A percentile compares a stretch with the other conserved stretches of the same genome.
Conservation (phyloP, 768 basidiomycete species). For the Mrakia hoshinonis region DNA sequence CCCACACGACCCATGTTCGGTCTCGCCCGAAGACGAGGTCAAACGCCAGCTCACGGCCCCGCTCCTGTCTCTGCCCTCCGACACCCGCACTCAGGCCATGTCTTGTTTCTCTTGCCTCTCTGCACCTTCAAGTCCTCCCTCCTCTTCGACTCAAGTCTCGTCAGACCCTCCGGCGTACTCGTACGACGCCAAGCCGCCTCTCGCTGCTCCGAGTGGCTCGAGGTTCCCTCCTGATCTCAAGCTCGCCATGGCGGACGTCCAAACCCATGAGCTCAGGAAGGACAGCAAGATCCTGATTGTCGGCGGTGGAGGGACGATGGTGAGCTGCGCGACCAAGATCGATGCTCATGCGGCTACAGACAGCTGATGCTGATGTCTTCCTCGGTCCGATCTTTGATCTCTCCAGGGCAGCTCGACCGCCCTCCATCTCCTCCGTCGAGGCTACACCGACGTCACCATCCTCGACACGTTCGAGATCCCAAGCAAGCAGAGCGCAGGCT, state of each 20-base stretch:
- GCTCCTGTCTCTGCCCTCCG: too few species aligned
- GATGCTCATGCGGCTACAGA: background rate
- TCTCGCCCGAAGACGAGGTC: too few species aligned
- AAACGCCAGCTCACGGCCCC: too few species aligned
- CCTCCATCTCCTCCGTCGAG: constrained; percentile 36
- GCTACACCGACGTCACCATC: constrained; percentile 36
- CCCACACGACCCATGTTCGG: too few species aligned
- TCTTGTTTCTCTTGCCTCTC: background rate
- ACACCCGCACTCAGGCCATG: too few species aligned
- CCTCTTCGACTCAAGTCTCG: background rate
- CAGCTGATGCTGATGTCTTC: background rate
- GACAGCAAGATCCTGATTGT: constrained; percentile 12
- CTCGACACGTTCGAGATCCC: constrained; percentile 36
- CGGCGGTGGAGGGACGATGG: constrained; percentile 1
- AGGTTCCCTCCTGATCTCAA: background rate
- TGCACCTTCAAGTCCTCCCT: background rate
- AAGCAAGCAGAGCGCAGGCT: constrained; percentile 34
- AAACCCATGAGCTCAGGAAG: constrained; percentile 13
- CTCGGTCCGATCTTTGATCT: background rate
- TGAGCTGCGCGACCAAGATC: background rate
- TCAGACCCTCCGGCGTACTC: background rate
- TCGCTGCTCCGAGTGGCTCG: background rate
- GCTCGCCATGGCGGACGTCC: background rate
- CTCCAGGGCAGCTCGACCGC: constrained; percentile 36
- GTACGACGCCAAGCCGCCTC: background rate